Evolutionary conservation across 495 filamentous ascomycete species (phyloP).

Genomic region (Geoglossum glabrum): DNA sequence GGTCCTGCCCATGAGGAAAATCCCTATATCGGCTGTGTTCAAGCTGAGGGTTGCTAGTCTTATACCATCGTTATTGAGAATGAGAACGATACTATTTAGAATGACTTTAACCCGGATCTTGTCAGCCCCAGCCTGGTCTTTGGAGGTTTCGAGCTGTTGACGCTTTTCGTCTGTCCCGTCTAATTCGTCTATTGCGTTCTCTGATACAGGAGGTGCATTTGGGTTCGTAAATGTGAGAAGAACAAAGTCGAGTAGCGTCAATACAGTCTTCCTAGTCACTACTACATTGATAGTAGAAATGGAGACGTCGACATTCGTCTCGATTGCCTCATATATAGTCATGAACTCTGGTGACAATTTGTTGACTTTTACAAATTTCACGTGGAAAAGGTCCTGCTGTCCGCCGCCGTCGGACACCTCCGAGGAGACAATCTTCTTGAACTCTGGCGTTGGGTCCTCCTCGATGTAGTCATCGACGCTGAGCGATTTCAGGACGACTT

Average conservation of each 20-base stretch:
- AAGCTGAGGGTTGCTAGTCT: slow-evolving; percentile 82
- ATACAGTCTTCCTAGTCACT: slow-evolving; percentile 77
- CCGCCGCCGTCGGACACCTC: slow-evolving; percentile 52
- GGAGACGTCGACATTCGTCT: slow-evolving; percentile 75
- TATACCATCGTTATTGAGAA: slow-evolving; percentile 97
- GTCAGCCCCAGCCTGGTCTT: slow-evolving; percentile 13
- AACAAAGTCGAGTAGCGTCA: slow-evolving; percentile 90
- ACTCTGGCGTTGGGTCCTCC: slow-evolving; percentile 72
- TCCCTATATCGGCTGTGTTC: slow-evolving; percentile 72
- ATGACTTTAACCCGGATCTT: slow-evolving; percentile 78
- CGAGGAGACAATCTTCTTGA: slow-evolving; percentile 88
- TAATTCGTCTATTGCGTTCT: slow-evolving; percentile 9
- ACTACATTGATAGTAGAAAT: slow-evolving; percentile 92
- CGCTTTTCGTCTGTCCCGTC: slow-evolving; percentile 22
- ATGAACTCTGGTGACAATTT: slow-evolving; percentile 83
- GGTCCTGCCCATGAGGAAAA: slow-evolving; percentile 65
- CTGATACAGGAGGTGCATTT: slow-evolving; percentile 22
- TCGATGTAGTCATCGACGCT: slow-evolving; percentile 88
- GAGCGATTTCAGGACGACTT: slow-evolving; percentile 71
- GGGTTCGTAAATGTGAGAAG: slow-evolving; percentile 82
- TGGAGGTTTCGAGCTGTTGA: slow-evolving; percentile 7
- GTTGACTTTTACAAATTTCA: slow-evolving; percentile 81
- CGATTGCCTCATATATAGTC: slow-evolving; percentile 76
- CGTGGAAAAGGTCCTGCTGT: slow-evolving; percentile 60
- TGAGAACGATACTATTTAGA: slow-evolving; percentile 76